Evolutionary conservation across 352 stramenopile genomes (phyloP), one percentile per base, ranked within the genome.

Genomic region (Phytophthora melonis): DNA sequence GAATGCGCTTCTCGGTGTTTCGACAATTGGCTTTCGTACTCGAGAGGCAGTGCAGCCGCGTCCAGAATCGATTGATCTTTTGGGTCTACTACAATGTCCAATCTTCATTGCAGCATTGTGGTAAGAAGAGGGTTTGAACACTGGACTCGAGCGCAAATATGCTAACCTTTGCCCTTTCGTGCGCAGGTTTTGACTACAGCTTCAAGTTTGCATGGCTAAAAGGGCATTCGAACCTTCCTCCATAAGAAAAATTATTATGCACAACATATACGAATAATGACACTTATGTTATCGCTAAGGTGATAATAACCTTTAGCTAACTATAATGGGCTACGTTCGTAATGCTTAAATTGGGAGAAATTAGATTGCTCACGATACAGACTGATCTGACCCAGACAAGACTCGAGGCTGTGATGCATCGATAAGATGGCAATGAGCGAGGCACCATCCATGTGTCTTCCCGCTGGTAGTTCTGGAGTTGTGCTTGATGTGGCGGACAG

Each of bases 1-100:
- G 70, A 21, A 68, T 86, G 9, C 34, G 25, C 3, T 34, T 89
- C 21, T 77, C 73, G 0, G 43, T 67, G 4, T 18, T 82, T 8
- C 53, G 56, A 1, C 74, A 84, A 16, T 58, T 89, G 10, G 72
- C 70, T 21, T 86, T 89, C 52, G 74, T 87, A 13, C 53, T 89
- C 9, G 55, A 72, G 23, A 73, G 49, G 9, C 74, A 87, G 13
- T 68, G 54, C 41, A 63, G 39, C 13, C 45, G 75, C 18, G 56
- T 85, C 2, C 81, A 84, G 39, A 36, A 43, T 55, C 81, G 75
- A 39, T 27, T 89, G 9, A 45, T 79, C 25, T 72, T 81, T 57
- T 88, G 75, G 68, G 64, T 88, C 4, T 63, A 74, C 11, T 81
- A 78, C 50, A 68, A 71, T 3, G 52, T 81, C 5, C 76, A 83